These are phyloP conservation scores for Sequoia sempervirens DNA, from an alignment of 75 land plant species.

Conservation along the genomic window DNA sequence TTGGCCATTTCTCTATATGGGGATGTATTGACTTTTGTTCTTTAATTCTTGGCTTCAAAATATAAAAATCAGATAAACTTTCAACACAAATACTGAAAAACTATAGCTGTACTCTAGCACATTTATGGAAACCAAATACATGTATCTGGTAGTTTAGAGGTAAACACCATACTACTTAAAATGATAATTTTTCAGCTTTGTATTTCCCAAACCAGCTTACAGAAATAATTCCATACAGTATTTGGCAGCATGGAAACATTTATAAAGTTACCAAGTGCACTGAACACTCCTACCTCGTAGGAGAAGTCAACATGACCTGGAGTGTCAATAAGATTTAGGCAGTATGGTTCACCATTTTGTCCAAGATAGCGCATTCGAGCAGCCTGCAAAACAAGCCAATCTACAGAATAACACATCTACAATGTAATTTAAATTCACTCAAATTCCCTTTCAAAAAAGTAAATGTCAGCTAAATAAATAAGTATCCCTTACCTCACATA, in stretches of 20 bases:
- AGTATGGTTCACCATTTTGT: conserved; percentile 61
- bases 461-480: neutral
- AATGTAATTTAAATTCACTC: neutral
- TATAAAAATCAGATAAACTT: neutral
- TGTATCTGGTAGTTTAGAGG: neutral
- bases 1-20: neutral
- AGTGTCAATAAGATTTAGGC: conserved; percentile 95
- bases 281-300: conserved; percentile 65
- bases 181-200: neutral
- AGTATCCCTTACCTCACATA: too few species aligned
- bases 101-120: neutral
- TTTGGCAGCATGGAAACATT: neutral
- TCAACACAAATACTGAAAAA: neutral
- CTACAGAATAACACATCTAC: neutral
- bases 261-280: neutral
- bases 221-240: neutral
- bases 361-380: conserved; percentile 93
- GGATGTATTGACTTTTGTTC: neutral
- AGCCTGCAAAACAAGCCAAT: conserved; percentile 43
- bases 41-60: neutral
- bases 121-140: neutral
- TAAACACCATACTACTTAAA: neutral
- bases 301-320: conserved; percentile 99
- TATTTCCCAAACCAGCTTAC: conserved; percentile 1
- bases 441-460: neutral